Evolutionary conservation across 1,284 basidiomycete species (phyloP).

Genomic region (Moniliella sp.): DNA sequence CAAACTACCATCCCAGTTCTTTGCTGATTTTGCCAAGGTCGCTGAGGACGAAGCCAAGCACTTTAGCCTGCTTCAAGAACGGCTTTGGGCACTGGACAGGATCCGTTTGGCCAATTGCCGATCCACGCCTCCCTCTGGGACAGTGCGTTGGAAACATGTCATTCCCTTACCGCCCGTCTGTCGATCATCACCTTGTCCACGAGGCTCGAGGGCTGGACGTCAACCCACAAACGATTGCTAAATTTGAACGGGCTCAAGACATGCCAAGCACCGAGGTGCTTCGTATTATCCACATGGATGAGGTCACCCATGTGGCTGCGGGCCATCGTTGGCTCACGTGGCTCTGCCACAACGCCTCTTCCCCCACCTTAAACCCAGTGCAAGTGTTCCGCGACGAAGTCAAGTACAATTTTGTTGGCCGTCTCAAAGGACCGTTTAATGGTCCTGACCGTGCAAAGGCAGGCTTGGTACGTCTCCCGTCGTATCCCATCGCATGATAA

Average conservation of each 20-base stretch:
- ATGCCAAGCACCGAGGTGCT: no score
- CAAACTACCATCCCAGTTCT: slow-evolving; percentile 26
- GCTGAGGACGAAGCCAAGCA: slow-evolving; percentile 60
- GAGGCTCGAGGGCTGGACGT: slow-evolving; percentile 70
- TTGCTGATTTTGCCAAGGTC: slow-evolving; percentile 35
- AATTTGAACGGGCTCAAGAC: slow-evolving; percentile 51
- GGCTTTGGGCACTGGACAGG: slow-evolving; percentile 42
- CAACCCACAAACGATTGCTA: slow-evolving; percentile 53
- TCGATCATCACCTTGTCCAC: slow-evolving; percentile 76
- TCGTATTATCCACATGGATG: slow-evolving; percentile 53
- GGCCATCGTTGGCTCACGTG: slow-evolving; percentile 67
- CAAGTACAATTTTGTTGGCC: slow-evolving; percentile 50
- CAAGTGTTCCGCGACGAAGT: slow-evolving; percentile 55
- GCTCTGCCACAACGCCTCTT: slow-evolving; percentile 43
- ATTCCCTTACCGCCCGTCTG: slow-evolving; percentile 52
- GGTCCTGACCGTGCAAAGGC: slow-evolving; percentile 52
- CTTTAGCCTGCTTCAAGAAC: slow-evolving; percentile 36
- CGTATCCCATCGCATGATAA: no score
- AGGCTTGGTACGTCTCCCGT: no score
- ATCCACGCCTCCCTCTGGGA: slow-evolving; percentile 47
- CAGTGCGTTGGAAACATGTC: slow-evolving; percentile 50
- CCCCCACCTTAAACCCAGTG: slow-evolving; percentile 49
- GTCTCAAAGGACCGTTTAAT: slow-evolving; percentile 68
- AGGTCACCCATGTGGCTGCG: slow-evolving; percentile 56
- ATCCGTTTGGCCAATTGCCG: slow-evolving; percentile 37